phyloP scores from a whole-genome alignment of 1,284 basidiomycete species.

The Microbotryum intermedium region DNA sequence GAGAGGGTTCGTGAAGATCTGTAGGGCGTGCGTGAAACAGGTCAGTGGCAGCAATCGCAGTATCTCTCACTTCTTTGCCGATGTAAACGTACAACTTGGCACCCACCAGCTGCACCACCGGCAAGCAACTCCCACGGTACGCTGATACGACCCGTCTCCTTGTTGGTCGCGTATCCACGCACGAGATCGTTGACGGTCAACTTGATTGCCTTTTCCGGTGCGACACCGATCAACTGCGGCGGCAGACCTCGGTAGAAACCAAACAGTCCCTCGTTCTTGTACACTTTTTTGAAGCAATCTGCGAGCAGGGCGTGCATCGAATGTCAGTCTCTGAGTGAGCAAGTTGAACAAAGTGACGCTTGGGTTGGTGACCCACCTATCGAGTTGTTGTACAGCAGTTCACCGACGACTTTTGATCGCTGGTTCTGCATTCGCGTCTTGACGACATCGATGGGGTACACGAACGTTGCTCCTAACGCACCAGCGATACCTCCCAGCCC shows the following conservation, averaged over 20 bases:
- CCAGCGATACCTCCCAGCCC: constrained; percentile 85
- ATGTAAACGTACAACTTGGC: constrained; percentile 73
- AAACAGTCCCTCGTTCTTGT: constrained; percentile 77
- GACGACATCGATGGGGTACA: constrained; percentile 78
- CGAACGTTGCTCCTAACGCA: constrained; percentile 79
- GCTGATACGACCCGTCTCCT: constrained; percentile 86
- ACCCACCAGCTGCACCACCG: constrained; percentile 88
- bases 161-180: constrained; percentile 73
- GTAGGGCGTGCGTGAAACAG: not conserved
- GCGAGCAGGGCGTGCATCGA: no score
- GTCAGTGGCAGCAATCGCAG: not conserved
- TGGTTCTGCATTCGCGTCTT: constrained; percentile 96
- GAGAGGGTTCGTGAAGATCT: constrained; percentile 32
- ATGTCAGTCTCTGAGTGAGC: not conserved
- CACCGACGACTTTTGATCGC: constrained; percentile 84
- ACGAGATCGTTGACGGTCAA: constrained; percentile 88
- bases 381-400: constrained; percentile 88
- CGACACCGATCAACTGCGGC: constrained; percentile 91
- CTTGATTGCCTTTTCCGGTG: constrained; percentile 97
- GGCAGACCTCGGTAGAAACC: constrained; percentile 96
- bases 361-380: constrained; percentile 34
- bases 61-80: not conserved
- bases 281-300: constrained; percentile 89
- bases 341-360: not conserved
- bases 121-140: constrained; percentile 79